Percentiles rank a stretch among this genome's conserved stretches.
Evolutionary conservation across 2,329 filamentous ascomycete species (phyloP).

Genomic region (Cladophialophora psammophila): DNA sequence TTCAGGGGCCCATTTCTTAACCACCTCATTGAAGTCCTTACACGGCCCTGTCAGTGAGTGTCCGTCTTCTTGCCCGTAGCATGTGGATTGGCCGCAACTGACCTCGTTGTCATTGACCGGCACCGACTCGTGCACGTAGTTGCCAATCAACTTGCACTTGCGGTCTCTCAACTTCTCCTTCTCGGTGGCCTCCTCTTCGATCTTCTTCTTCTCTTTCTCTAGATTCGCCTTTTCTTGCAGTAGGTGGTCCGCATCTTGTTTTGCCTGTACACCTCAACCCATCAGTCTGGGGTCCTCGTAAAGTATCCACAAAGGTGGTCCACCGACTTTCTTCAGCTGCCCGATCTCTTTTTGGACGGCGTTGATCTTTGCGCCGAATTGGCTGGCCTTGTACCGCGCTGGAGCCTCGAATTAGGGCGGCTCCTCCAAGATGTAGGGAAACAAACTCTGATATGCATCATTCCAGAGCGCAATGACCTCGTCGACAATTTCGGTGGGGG

Average conservation of each 20-base stretch:
- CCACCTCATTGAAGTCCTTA: slow-evolving; percentile 77
- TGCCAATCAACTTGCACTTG: slow-evolving; percentile 86
- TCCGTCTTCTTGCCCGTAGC: background rate
- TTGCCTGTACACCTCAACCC: slow-evolving; percentile 60
- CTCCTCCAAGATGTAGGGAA: background rate
- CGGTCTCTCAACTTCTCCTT: slow-evolving; percentile 77
- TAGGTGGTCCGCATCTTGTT: slow-evolving; percentile 84
- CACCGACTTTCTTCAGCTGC: slow-evolving; percentile 79
- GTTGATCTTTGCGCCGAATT: slow-evolving; percentile 86
- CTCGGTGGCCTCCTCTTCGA: slow-evolving; percentile 75
- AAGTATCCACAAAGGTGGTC: background rate
- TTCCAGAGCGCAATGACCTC: slow-evolving; percentile 70
- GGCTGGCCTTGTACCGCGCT: slow-evolving; percentile 79
- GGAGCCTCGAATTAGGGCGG: slow-evolving; percentile 28
- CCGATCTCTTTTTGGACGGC: slow-evolving; percentile 88
- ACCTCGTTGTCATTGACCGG: slow-evolving; percentile 83
- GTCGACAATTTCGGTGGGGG: slow-evolving; percentile 83
- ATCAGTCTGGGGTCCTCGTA: slow-evolving; percentile 9
- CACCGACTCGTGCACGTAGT: slow-evolving; percentile 89
- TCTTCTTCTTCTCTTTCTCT: slow-evolving; percentile 80
- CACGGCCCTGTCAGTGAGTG: slow-evolving; percentile 39
- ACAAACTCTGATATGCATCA: slow-evolving; percentile 35
- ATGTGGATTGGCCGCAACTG: slow-evolving; percentile 30
- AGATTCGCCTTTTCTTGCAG: slow-evolving; percentile 78
- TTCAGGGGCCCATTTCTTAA: slow-evolving; percentile 82